These are phyloP conservation scores for Magnolia officinalis DNA, from an alignment of 164 flowering plant species.

Conservation along the genomic window DNA sequence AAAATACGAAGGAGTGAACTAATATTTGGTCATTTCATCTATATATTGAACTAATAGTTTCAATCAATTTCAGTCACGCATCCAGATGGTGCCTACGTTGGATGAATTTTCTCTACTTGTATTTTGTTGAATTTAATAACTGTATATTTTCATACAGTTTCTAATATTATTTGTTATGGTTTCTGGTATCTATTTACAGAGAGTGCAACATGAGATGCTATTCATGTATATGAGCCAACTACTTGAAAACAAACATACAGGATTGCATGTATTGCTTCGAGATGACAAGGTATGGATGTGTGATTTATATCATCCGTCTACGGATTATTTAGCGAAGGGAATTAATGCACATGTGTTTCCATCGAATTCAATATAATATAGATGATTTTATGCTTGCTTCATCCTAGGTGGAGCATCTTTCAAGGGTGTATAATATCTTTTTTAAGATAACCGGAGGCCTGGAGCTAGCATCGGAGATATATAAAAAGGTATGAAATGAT, in stretches of 20 bases:
- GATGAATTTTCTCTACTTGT: too few relatives aligned
- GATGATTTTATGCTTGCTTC: neutral
- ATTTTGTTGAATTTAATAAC: too few relatives aligned
- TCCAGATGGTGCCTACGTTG: neutral
- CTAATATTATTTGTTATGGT: neutral
- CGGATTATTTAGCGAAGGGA: neutral
- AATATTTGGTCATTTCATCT: neutral
- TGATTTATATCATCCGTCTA: neutral
- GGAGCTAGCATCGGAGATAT: neutral
- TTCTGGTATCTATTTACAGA: conserved; percentile 10
- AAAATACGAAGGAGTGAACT: neutral
- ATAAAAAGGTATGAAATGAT: neutral
- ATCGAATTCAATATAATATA: neutral
- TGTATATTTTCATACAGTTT: neutral
- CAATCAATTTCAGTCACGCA: neutral
- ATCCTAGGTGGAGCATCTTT: neutral
- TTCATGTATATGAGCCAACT: conserved; percentile 49
- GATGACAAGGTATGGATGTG: conserved; percentile 65
- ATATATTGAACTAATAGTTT: too few relatives aligned
- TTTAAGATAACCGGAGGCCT: neutral
- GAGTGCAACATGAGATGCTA: conserved; percentile 28
- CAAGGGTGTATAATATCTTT: neutral
- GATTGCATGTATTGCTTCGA: conserved; percentile 76
- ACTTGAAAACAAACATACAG: conserved; percentile 86
- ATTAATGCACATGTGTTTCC: neutral